phyloP scores from a whole-genome alignment of 148 eudicot species.

The Rhododendron vialii region DNA sequence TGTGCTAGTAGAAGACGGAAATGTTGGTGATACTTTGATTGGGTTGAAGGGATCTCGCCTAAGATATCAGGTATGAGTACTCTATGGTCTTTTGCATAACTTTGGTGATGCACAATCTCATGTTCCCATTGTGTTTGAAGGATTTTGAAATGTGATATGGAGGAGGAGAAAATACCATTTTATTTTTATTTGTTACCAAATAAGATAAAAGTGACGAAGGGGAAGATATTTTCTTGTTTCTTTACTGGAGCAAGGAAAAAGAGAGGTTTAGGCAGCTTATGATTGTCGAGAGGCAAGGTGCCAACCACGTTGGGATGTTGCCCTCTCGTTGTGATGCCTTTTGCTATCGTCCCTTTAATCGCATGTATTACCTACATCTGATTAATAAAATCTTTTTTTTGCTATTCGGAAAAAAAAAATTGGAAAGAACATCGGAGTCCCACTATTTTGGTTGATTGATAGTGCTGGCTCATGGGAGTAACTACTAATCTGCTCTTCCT shows the following conservation, averaged over 20 bases:
- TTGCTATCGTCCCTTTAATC: too few species aligned
- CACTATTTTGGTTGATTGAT: not conserved
- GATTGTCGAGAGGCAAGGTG: too few species aligned
- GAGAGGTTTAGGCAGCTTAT: not conserved
- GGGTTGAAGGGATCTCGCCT: slow-evolving; percentile 48
- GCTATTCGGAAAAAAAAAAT: too few species aligned
- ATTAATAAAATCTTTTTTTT: too few species aligned
- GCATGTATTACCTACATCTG: too few species aligned
- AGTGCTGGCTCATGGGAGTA: not conserved
- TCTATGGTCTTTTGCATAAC: not conserved
- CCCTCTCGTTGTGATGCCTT: too few species aligned
- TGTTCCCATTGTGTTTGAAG: not conserved
- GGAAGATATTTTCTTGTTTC: not conserved
- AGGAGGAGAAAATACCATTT: not conserved
- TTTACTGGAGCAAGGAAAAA: not conserved
- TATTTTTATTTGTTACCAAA: not conserved
- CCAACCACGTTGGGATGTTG: too few species aligned
- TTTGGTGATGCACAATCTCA: not conserved
- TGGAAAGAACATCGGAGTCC: too few species aligned
- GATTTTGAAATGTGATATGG: not conserved
- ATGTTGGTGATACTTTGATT: slow-evolving; percentile 47
- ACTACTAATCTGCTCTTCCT: not conserved
- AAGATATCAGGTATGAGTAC: slow-evolving; percentile 51
- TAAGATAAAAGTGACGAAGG: not conserved
- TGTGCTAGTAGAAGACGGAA: slow-evolving; percentile 28